Evolutionary conservation across 768 basidiomycete genomes (phyloP), one percentile per base, ranked within the genome.

Genomic region (Mycena haematopus): DNA sequence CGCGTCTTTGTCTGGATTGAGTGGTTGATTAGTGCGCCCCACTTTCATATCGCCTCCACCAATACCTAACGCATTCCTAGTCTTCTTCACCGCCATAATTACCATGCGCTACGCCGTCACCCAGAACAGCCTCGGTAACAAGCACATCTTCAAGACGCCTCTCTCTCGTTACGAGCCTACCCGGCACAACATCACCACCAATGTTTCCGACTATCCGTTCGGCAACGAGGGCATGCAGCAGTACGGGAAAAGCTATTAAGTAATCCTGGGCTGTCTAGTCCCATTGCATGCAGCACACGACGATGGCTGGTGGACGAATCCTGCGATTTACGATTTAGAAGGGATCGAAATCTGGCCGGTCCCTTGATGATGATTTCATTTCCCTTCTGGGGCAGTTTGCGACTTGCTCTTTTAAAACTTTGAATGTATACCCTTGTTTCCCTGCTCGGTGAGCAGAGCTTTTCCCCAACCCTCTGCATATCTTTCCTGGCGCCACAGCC

Each of bases 1-100:
- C 85, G 85, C 65, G 75, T 80, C 24, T 78, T 87, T 66, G 80
- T 86, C 38, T 88, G 86, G 86, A 73, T 86, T 46, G 81, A 84
- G 70, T 86, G 84, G 75, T 44, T 83, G 27, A 71, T 82, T 6
- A 75, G 86, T 86, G 62, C 40, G 84, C 79, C 35, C 55, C 49
- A 19, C 25, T 21, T 7, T 45, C 45, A 33, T 51, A 19, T 35
- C 14, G 19, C 33, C 33, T 19, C n/a, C 19, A 15, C 33, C 2
- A 3, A 11, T 1, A 19, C 10, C 52, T 31, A 38, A 56, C 50
- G 46, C 27, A 21, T n/a, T 17, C 35, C 24, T 56, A 86, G 84
- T 84, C 68, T 73, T 83, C 64, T 68, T 76, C 55, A 81, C 78
- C 25, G 69, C 77, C 6, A 45, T 79, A 25, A 69, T 76, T 60